Conservation (phyloP, 306 rosid species). For the Canavalia gladiata region DNA sequence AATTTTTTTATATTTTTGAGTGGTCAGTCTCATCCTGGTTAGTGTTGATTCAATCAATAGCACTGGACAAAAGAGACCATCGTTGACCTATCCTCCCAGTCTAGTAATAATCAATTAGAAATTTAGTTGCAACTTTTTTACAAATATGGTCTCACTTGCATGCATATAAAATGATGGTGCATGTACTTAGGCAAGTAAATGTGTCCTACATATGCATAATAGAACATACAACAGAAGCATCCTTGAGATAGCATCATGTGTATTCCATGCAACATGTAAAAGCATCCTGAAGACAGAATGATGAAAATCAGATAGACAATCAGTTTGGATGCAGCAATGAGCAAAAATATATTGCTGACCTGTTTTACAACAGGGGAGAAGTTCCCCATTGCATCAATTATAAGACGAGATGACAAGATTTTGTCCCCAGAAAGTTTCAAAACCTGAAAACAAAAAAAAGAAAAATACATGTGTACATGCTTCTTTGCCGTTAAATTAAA, state of each 20-base stretch:
- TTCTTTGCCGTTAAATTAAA: slow-evolving; percentile 17
- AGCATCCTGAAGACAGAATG: background rate
- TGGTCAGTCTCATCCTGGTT: slow-evolving; percentile 13
- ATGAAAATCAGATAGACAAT: slow-evolving; percentile 8
- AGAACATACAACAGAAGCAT: slow-evolving; percentile 13
- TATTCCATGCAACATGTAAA: no score
- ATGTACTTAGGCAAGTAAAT: slow-evolving; percentile 11
- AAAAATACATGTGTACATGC: background rate
- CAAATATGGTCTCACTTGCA: slow-evolving; percentile 1
- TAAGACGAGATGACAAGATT: slow-evolving; percentile 73
- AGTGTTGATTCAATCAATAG: slow-evolving; percentile 19
- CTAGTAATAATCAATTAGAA: background rate
- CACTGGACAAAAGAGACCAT: slow-evolving; percentile 20
- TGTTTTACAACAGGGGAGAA: slow-evolving; percentile 95
- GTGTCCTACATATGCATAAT: slow-evolving; percentile 1
- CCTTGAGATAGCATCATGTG: no score
- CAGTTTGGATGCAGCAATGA: background rate
- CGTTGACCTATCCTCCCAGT: slow-evolving; percentile 10
- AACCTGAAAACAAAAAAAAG: slow-evolving; percentile 56
- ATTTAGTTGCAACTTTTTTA: background rate
- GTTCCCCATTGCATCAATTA: slow-evolving; percentile 98
- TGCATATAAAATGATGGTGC: slow-evolving; percentile 13
- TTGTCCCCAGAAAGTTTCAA: slow-evolving; percentile 74
- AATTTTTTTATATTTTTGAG: background rate
- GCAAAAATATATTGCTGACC: slow-evolving; percentile 53